Conservation (phyloP, 1,284 basidiomycete genomes). For the Cryptococcus deneoformans region DNA sequence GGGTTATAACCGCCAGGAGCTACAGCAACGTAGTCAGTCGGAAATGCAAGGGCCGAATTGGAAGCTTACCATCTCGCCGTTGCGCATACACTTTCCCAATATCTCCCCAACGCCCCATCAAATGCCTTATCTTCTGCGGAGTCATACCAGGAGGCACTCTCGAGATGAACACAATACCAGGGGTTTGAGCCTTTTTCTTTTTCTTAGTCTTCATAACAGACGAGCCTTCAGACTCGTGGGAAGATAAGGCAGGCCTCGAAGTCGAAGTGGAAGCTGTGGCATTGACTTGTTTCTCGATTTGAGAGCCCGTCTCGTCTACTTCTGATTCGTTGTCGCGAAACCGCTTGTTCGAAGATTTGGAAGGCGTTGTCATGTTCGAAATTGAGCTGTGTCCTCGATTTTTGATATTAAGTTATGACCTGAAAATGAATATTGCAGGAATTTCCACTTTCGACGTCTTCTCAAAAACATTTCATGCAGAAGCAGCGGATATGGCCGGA, state of each 20-base stretch:
- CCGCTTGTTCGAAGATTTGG: too few relatives aligned
- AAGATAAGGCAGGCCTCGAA: not conserved
- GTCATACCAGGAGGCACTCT: conserved; percentile 99
- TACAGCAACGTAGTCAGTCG: conserved; percentile 2
- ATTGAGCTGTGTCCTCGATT: too few relatives aligned
- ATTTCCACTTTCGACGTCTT: not conserved
- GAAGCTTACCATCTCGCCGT: conserved; percentile 63
- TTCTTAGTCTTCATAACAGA: conserved; percentile 15
- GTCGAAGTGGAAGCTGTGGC: not conserved
- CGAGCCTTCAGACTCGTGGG: not conserved
- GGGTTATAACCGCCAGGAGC: conserved; percentile 40
- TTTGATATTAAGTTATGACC: too few relatives aligned
- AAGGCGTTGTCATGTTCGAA: too few relatives aligned
- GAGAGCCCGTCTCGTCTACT: too few relatives aligned
- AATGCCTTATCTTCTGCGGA: conserved; percentile 90
- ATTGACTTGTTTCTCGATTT: not conserved
- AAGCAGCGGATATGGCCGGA: too few relatives aligned
- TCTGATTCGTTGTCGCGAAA: too few relatives aligned
- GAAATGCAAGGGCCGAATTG: too few relatives aligned
- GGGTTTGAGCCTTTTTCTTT: conserved; percentile 30
- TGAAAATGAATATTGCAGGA: too few relatives aligned
- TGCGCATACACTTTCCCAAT: conserved; percentile 83
- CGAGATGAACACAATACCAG: conserved; percentile 92
- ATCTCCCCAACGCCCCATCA: conserved; percentile 80
- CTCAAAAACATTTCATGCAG: conserved; percentile 5